phyloP scores from a whole-genome alignment of 176 grass and related monocot genomes.

The barley (Hordeum vulgare) region DNA sequence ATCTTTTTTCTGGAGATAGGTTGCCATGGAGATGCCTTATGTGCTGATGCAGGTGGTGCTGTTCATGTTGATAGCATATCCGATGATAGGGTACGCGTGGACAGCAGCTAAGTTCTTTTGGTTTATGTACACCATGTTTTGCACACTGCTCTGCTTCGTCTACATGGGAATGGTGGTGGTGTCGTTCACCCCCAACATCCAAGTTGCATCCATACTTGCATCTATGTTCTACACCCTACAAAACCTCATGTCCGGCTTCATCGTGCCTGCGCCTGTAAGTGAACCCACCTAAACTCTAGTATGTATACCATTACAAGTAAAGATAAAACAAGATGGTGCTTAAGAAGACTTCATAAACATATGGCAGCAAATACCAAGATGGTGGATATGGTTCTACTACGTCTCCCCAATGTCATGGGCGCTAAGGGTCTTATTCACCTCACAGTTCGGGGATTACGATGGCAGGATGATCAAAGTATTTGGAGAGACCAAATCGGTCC shows the following conservation, averaged over 20 bases:
- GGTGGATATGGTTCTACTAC: conserved; percentile 91
- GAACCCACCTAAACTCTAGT: neutral
- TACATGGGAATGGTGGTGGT: conserved; percentile 80
- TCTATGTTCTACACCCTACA: conserved; percentile 56
- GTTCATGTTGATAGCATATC: conserved; percentile 63
- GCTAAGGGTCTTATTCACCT: conserved; percentile 57
- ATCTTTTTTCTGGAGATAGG: conserved; percentile 18
- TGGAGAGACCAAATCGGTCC: conserved; percentile 44
- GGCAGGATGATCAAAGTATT: conserved; percentile 23
- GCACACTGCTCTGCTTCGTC: conserved; percentile 51
- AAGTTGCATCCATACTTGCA: conserved; percentile 48
- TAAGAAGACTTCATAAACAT: neutral
- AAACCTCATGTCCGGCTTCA: conserved; percentile 58
- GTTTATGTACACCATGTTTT: conserved; percentile 60
- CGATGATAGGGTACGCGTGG: conserved; percentile 62
- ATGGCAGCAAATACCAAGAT: conserved; percentile 78
- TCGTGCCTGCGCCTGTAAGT: conserved; percentile 66
- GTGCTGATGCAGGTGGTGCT: conserved; percentile 34
- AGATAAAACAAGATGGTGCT: neutral
- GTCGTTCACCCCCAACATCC: conserved; percentile 48
- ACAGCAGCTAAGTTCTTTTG: conserved; percentile 56
- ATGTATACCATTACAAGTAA: neutral
- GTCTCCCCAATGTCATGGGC: conserved; percentile 46
- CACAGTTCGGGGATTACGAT: conserved; percentile 53
- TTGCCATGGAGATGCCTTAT: conserved; percentile 62